Percentiles rank a stretch among this genome's conserved stretches.
phyloP scores from a whole-genome alignment of 257 asterid species.

The Primulina eburnea region DNA sequence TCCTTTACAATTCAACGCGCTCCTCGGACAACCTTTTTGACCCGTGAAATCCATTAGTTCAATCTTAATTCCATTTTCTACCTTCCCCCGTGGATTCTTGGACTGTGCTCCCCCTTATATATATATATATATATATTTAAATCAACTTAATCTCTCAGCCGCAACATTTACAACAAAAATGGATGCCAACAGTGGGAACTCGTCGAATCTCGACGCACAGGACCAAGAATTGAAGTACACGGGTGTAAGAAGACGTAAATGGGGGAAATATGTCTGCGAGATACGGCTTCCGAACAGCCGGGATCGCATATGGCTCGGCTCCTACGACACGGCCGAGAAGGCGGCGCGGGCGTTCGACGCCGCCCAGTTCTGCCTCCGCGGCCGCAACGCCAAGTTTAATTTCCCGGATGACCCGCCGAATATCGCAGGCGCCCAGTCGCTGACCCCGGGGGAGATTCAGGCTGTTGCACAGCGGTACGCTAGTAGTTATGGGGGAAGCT shows the following conservation, averaged over 20 bases:
- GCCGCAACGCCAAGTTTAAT: constrained; percentile 44
- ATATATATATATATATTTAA: too few relatives aligned
- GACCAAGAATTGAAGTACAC: constrained; percentile 41
- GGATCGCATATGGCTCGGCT: constrained; percentile 70
- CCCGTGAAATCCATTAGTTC: neutral
- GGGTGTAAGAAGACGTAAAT: constrained; percentile 56
- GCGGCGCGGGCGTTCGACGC: constrained; percentile 71
- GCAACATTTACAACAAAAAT: constrained; percentile 1
- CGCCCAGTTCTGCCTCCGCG: constrained; percentile 59
- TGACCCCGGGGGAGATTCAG: constrained; percentile 37
- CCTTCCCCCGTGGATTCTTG: constrained; percentile 15
- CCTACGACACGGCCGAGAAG: constrained; percentile 54
- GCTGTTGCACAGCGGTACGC: constrained; percentile 46
- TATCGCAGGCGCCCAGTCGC: constrained; percentile 30
- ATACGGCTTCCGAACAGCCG: constrained; percentile 64
- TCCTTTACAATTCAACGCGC: constrained; percentile 48
- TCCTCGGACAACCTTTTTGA: constrained; percentile 14
- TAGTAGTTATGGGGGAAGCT: constrained; percentile 15
- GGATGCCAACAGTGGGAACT: neutral
- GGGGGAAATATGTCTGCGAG: constrained; percentile 74
- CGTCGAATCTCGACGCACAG: neutral
- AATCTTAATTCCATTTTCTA: too few relatives aligned
- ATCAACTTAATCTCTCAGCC: constrained; percentile 14
- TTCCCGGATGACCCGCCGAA: constrained; percentile 44
- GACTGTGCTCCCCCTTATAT: constrained; percentile 22